Evolutionary conservation across 345 rosid genomes (phyloP).

Genomic region (Lepidium didymum): DNA sequence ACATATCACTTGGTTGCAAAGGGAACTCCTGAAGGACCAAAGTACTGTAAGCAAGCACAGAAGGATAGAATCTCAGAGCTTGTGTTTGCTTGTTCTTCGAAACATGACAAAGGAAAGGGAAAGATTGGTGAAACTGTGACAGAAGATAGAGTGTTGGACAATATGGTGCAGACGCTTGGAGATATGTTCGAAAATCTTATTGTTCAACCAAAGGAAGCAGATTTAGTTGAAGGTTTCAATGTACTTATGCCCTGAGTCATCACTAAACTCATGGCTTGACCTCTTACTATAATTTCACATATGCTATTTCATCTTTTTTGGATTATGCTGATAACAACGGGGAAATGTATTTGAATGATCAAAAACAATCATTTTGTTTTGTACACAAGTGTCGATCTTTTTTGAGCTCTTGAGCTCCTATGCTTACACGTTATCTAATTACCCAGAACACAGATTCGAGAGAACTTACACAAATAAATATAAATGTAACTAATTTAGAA

Average conservation of each 20-base stretch:
- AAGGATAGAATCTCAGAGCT: conserved; percentile 47
- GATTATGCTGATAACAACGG: no score
- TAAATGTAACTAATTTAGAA: no score
- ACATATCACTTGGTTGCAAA: conserved; percentile 52
- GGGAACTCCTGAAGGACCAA: conserved; percentile 48
- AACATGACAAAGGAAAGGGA: conserved; percentile 18
- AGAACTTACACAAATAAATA: no score
- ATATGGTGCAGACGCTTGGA: conserved; percentile 22
- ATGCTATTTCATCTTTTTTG: neutral
- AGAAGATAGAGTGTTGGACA: conserved; percentile 26
- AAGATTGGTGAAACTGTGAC: conserved; percentile 16
- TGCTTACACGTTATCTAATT: no score
- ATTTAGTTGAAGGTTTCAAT: conserved; percentile 28
- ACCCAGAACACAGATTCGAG: no score
- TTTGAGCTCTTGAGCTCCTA: no score
- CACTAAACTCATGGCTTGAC: neutral
- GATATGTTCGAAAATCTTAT: conserved; percentile 30
- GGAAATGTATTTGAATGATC: no score
- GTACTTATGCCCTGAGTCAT: conserved; percentile 20
- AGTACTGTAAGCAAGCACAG: conserved; percentile 38
- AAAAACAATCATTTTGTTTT: no score
- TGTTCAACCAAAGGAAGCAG: conserved; percentile 30
- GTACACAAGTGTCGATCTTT: no score
- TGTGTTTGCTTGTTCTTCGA: conserved; percentile 37
- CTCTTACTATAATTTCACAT: neutral